These are phyloP conservation scores for Glaciozyma antarctica DNA, from an alignment of 768 basidiomycete species.

Conservation along the genomic window DNA sequence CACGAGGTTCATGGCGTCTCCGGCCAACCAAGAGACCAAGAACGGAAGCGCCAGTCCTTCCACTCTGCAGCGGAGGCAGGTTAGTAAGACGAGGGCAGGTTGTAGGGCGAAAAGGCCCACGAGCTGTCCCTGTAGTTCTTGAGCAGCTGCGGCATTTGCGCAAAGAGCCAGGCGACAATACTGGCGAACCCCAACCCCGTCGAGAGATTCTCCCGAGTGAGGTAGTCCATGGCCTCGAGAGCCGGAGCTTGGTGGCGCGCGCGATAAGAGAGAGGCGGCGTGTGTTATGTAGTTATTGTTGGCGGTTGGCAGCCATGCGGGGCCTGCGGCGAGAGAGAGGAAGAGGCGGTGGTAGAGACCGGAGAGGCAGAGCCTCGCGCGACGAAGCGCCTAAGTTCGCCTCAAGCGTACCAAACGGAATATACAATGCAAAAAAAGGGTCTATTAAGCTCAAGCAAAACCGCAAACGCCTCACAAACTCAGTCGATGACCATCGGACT, in stretches of 20 bases:
- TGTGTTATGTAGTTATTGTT: no score
- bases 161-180: conserved; percentile 56
- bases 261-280: no score
- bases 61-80: conserved; percentile 34
- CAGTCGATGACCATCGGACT: neutral
- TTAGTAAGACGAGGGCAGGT: neutral
- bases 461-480: neutral
- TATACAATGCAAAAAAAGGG: neutral
- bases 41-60: conserved; percentile 90
- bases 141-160: conserved; percentile 71
- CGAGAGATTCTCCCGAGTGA: neutral
- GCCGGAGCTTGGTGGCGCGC: no score
- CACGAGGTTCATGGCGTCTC: conserved; percentile 84
- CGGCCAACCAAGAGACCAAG: conserved; percentile 75
- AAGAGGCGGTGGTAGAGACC: no score
- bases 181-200: neutral
- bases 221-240: neutral
- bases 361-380: no score
- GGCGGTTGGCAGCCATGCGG: no score
- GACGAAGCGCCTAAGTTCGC: no score
- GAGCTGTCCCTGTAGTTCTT: conserved; percentile 29
- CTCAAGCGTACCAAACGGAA: no score
- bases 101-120: no score
- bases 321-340: no score
- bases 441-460: conserved; percentile 2